phyloP scores from a whole-genome alignment of 2,329 filamentous ascomycete species.

The Botrytis cinerea region DNA sequence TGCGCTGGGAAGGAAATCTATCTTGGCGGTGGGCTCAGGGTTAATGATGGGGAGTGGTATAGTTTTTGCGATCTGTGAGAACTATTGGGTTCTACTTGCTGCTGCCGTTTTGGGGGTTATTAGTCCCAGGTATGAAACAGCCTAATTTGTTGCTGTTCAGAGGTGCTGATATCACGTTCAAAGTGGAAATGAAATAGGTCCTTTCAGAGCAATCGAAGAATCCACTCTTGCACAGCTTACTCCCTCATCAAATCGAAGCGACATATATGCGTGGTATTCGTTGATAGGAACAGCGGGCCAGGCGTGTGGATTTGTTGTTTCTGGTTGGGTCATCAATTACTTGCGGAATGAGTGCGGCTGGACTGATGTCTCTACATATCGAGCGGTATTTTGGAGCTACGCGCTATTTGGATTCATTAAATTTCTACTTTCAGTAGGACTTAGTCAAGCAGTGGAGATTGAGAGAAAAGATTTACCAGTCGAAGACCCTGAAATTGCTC shows the following conservation, averaged over 20 bases:
- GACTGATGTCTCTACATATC: slow-evolving; percentile 52
- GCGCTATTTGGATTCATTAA: slow-evolving; percentile 59
- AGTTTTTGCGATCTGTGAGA: slow-evolving; percentile 53
- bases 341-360: slow-evolving; percentile 49
- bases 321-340: slow-evolving; percentile 60
- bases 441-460: slow-evolving; percentile 48
- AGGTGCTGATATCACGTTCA: slow-evolving; percentile 20
- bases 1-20: slow-evolving; percentile 53
- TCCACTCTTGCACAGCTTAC: slow-evolving; percentile 60
- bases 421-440: slow-evolving; percentile 51
- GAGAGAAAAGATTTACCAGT: slow-evolving; percentile 42
- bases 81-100: slow-evolving; percentile 59
- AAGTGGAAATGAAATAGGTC: slow-evolving; percentile 65
- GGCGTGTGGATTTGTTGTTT: slow-evolving; percentile 59
- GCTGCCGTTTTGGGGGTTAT: slow-evolving; percentile 64
- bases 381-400: slow-evolving; percentile 59
- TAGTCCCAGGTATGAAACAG: slow-evolving; percentile 50
- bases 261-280: slow-evolving; percentile 64
- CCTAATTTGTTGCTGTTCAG: neutral
- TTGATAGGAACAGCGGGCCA: slow-evolving; percentile 60
- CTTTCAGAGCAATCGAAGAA: slow-evolving; percentile 64
- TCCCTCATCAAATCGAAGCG: slow-evolving; percentile 47
- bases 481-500: slow-evolving; percentile 37
- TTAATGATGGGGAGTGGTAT: slow-evolving; percentile 59
- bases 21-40: slow-evolving; percentile 55